A percentile compares a stretch with the other conserved stretches of the same genome.
Evolutionary conservation across 2,329 filamentous ascomycete species (phyloP).

Genomic region (Trichoderma sp.): DNA sequence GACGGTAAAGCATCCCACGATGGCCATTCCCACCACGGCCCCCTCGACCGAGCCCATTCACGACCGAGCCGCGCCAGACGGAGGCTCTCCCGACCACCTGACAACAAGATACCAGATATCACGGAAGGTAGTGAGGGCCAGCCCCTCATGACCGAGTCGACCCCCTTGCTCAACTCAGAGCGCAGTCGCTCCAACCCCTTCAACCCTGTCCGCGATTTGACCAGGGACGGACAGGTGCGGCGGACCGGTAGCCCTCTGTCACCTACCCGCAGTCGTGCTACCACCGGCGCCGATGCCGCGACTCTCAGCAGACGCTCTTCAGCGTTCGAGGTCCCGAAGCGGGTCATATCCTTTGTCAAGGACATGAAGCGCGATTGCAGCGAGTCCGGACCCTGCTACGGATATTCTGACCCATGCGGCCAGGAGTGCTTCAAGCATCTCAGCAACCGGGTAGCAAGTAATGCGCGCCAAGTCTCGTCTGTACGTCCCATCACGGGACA

Average conservation of each 20-base stretch:
- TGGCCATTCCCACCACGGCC: constrained; percentile 32
- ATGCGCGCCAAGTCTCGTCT: constrained; percentile 42
- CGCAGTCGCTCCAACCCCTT: constrained; percentile 32
- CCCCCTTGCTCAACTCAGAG: constrained; percentile 50
- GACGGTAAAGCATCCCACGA: constrained; percentile 51
- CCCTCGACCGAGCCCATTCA: constrained; percentile 35
- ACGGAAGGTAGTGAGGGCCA: constrained; percentile 26
- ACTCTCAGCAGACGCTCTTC: constrained; percentile 53
- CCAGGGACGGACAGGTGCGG: constrained; percentile 36
- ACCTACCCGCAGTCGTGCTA: constrained; percentile 34
- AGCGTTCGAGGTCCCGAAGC: constrained; percentile 56
- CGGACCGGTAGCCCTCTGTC: constrained; percentile 34
- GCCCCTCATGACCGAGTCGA: constrained; percentile 47
- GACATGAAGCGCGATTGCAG: constrained; percentile 67
- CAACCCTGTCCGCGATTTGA: constrained; percentile 37
- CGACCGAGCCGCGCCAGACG: constrained; percentile 40
- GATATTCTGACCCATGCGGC: constrained; percentile 66
- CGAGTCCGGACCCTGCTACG: constrained; percentile 62
- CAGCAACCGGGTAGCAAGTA: constrained; percentile 41
- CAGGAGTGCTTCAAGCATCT: constrained; percentile 67
- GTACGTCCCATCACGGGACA: constrained; percentile 49
- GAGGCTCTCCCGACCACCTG: constrained; percentile 35
- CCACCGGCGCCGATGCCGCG: constrained; percentile 35
- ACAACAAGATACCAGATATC: constrained; percentile 31
- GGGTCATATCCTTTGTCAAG: constrained; percentile 66